Percentiles rank a stretch among this genome's conserved stretches.
phyloP scores from a whole-genome alignment of 2,329 filamentous ascomycete genomes.

The Periglandula ipomoeae region DNA sequence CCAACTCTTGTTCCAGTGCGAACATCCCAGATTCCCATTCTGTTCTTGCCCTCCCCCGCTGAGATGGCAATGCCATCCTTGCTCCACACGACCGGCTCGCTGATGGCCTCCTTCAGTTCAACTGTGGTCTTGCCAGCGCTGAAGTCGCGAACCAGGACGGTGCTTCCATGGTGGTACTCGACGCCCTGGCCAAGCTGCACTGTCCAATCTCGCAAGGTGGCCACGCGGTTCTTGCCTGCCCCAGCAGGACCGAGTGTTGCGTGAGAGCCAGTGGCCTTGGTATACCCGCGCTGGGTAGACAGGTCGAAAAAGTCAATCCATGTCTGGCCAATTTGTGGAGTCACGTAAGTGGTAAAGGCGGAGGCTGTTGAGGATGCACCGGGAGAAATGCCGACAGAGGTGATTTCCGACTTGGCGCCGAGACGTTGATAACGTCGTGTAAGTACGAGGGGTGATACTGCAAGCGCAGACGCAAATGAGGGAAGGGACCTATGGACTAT shows the following conservation, averaged over 20 bases:
- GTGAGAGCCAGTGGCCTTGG: conserved; percentile 21
- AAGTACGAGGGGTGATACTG: conserved; percentile 12
- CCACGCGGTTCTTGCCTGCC: conserved; percentile 12
- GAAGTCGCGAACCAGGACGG: conserved; percentile 22
- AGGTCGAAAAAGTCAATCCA: conserved; percentile 28
- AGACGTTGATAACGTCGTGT: conserved; percentile 18
- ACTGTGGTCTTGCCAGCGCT: conserved; percentile 20
- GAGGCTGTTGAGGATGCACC: conserved; percentile 10
- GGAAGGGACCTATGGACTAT: neutral
- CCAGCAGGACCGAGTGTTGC: conserved; percentile 19
- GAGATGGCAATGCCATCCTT: conserved; percentile 21
- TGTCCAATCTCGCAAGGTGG: conserved; percentile 23
- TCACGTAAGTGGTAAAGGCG: conserved; percentile 22
- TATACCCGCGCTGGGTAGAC: conserved; percentile 16
- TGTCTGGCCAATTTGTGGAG: conserved; percentile 20
- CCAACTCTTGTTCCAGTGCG: conserved; percentile 19
- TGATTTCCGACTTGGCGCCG: conserved; percentile 23
- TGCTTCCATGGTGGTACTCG: conserved; percentile 22
- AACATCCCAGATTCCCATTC: conserved; percentile 25
- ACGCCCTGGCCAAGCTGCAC: conserved; percentile 20
- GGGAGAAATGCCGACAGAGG: conserved; percentile 21
- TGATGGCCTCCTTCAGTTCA: conserved; percentile 22
- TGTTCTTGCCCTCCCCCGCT: conserved; percentile 18
- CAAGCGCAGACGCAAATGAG: neutral
- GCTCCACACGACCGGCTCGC: conserved; percentile 24